Conservation (phyloP, 495 filamentous ascomycete species). For the Neurospora pannonica region DNA sequence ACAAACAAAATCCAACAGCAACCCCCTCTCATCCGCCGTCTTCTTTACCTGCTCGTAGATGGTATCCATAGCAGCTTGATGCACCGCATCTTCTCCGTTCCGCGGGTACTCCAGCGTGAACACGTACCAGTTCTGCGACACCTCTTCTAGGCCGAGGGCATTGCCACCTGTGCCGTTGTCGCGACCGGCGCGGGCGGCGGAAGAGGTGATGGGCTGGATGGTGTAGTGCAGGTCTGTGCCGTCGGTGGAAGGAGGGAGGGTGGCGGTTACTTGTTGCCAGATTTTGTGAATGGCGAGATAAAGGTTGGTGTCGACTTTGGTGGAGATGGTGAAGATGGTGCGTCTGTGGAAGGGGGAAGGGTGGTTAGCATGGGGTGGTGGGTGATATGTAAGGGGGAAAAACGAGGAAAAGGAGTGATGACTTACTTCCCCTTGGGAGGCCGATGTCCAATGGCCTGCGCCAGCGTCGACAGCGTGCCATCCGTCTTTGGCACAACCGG, state of each 20-base stretch:
- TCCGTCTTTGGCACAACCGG: conserved; percentile 13
- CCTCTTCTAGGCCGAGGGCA: conserved; percentile 38
- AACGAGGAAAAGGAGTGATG: background rate
- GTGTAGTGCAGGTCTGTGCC: conserved; percentile 18
- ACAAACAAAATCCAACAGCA: conserved; percentile 21
- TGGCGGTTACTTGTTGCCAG: conserved; percentile 14
- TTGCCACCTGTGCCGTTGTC: conserved; percentile 38
- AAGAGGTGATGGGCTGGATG: conserved; percentile 40
- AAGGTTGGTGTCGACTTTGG: conserved; percentile 16
- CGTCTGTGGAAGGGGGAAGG: conserved; percentile 5
- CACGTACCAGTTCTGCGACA: conserved; percentile 20
- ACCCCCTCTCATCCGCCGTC: conserved; percentile 14
- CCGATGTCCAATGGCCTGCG: background rate
- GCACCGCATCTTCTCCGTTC: background rate
- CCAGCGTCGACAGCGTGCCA: conserved; percentile 8
- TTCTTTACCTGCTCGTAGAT: conserved; percentile 3
- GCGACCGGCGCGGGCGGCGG: conserved; percentile 29
- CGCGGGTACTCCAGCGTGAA: conserved; percentile 3
- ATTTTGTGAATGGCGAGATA: conserved; percentile 14
- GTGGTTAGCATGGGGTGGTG: conserved; percentile 4
- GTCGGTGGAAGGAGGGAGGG: conserved; percentile 7
- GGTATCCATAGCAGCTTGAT: background rate
- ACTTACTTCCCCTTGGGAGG: conserved; percentile 1
- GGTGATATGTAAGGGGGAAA: conserved; percentile 6
- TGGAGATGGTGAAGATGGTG: conserved; percentile 19